Percentiles rank a stretch among this genome's conserved stretches.
Conservation (phyloP, 768 basidiomycete genomes). For the Rhodotorula paludigena region DNA sequence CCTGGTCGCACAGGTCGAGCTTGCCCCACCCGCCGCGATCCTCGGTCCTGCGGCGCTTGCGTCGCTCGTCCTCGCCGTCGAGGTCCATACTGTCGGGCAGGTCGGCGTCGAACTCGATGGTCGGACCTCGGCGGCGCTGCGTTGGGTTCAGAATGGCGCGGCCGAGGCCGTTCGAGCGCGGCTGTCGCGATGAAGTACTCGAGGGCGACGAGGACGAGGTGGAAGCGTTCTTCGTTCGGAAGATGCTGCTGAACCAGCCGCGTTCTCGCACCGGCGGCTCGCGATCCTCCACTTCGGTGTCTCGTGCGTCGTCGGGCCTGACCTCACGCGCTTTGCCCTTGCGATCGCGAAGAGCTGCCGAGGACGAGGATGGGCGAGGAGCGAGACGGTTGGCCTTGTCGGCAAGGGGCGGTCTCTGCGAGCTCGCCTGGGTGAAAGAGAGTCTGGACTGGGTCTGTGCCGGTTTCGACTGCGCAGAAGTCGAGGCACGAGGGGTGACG, state of each 20-base stretch:
- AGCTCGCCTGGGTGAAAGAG: neutral
- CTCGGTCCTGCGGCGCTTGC: conserved; percentile 2
- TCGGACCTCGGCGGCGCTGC: neutral
- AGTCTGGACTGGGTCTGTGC: neutral
- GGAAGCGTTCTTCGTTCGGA: neutral
- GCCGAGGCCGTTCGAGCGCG: neutral
- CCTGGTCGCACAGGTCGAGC: conserved; percentile 12
- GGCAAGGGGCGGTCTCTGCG: no score
- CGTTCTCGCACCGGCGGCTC: no score
- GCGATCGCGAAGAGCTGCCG: neutral
- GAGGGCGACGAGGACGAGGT: neutral
- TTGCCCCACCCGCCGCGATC: conserved; percentile 5
- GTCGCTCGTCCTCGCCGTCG: neutral
- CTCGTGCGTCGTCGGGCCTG: neutral
- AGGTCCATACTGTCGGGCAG: neutral
- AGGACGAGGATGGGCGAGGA: neutral
- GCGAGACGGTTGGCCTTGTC: neutral
- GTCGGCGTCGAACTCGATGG: conserved; percentile 3
- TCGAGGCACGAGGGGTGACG: conserved; percentile 5
- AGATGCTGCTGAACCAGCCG: neutral
- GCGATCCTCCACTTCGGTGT: neutral
- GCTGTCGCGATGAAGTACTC: neutral
- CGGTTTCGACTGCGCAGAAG: neutral
- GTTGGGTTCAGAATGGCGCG: neutral
- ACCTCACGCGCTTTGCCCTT: neutral